phyloP scores from a whole-genome alignment of 352 stramenopile genomes.

The Thraustochytrium striatum region DNA sequence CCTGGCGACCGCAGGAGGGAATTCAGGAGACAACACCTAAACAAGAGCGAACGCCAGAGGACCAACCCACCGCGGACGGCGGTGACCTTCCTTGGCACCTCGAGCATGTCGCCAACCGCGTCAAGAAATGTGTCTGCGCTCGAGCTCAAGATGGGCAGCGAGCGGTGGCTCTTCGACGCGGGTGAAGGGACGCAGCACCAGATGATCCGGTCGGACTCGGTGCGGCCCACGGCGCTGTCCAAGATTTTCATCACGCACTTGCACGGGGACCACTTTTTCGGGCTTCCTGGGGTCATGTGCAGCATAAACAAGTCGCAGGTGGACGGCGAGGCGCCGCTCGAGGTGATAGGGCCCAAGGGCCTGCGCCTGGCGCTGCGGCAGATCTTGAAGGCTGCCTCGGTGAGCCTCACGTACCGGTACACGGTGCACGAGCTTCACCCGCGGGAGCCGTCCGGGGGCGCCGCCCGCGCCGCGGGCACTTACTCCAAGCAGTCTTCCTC shows the following conservation, averaged over 20 bases:
- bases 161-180: constrained; percentile 77
- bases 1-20: too few relatives aligned
- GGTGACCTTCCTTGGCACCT: too few relatives aligned
- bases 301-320: not conserved
- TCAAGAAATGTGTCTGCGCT: not conserved
- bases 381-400: not conserved
- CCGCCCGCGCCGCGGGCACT: not conserved
- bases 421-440: constrained; percentile 21
- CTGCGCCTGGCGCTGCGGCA: constrained; percentile 3
- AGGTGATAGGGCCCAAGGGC: constrained; percentile 23
- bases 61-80: too few relatives aligned
- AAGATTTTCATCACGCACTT: constrained; percentile 75
- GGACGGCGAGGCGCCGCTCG: not conserved
- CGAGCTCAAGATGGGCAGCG: constrained; percentile 53
- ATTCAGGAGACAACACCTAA: too few relatives aligned
- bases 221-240: not conserved
- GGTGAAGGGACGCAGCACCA: constrained; percentile 72
- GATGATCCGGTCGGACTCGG: not conserved
- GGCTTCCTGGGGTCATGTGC: constrained; percentile 50
- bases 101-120: constrained; percentile 1
- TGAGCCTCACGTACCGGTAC: not conserved
- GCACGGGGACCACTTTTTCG: constrained; percentile 59
- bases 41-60: too few relatives aligned
- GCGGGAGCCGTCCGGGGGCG: not conserved
- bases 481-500: not conserved